Conservation (phyloP, 1,139 yeast genomes). For the Eremothecium cymbalariae region DNA sequence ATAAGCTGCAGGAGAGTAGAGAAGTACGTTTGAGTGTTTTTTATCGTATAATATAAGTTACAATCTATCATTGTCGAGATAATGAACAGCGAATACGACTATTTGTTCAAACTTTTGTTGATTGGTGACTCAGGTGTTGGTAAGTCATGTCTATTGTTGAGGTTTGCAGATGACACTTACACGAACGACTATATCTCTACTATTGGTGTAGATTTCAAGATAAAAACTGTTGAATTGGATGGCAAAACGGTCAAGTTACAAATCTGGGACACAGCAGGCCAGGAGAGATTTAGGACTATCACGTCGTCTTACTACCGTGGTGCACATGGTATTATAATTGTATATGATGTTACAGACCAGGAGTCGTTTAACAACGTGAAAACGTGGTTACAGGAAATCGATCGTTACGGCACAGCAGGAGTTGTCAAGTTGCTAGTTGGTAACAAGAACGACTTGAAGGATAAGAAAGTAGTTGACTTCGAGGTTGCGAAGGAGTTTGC, state of each 20-base stretch:
- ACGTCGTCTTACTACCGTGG: constrained; percentile 98
- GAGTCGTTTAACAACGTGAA: constrained; percentile 95
- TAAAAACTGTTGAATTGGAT: constrained; percentile 91
- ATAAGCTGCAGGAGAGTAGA: too few species aligned
- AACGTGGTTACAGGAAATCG: constrained; percentile 98
- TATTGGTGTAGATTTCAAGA: constrained; percentile 96
- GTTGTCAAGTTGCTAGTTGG: constrained; percentile 95
- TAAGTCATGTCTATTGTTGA: constrained; percentile 84
- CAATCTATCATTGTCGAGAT: too few species aligned
- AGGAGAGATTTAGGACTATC: constrained; percentile 94
- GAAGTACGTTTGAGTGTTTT: too few species aligned
- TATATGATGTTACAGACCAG: constrained; percentile 96
- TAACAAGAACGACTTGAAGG: constrained; percentile 90
- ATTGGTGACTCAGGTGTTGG: constrained; percentile 99
- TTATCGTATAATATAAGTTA: too few species aligned
- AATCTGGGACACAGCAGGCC: constrained; percentile 99
- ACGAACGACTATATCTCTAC: constrained; percentile 96
- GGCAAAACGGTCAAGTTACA: constrained; percentile 96
- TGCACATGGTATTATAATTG: constrained; percentile 96
- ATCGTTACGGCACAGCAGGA: constrained; percentile 96
- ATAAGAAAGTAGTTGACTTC: constrained; percentile 91
- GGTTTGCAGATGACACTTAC: constrained; percentile 96
- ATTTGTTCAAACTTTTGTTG: constrained; percentile 82
- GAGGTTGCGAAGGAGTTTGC: constrained; percentile 97
- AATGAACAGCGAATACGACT: constrained; percentile 92